Base-by-base conservation (phyloP, 2,329 filamentous ascomycete species). In the Penicillium sp. region DNA sequence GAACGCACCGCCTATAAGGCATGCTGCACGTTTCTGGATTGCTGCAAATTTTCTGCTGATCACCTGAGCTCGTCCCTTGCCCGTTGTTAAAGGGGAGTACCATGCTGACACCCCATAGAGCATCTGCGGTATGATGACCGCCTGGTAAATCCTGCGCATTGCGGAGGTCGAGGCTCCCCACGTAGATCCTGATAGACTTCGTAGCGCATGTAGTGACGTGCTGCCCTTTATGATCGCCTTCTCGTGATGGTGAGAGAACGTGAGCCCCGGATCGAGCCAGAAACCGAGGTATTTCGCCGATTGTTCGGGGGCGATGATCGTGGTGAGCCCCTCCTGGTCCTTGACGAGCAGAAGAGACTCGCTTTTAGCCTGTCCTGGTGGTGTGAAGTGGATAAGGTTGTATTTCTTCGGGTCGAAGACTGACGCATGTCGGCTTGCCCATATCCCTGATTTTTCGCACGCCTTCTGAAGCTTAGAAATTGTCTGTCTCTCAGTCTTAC, bases 251-350 rank as follows among this genome's bases (percentile, higher is more conserved):
- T 23, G 41, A 1, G n/a, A 7, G 6, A 62, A 62, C 0, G 26
- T 49, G 0, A 63, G 56, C 6, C 26, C 7, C 5, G 53, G 48
- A 18, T 63, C 54, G 0, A 61, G 48, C 56, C 27, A 63, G 3
- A 57, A 2, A 3, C 58, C 47, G 0, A 63, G 55, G 23, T 63
- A 61, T 43, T 37, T 49, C 1, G 27, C 27, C 12, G 27, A 3
- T 1, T 29, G 27, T 11, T 29, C 27, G 5, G 3, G 27, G 2
- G 11, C 4, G 4, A 29, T 12, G 3, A 29, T 29, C 5, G 11
- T n/a, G 2, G 11, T 2, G 12, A 31, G 29, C 4, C 29, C 29
- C 1, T 31, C 29, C 6, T 31, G 12, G 6, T 12, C 29, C 15
- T 31, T 5, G 1, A 31, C 12, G 1, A 31, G 12, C 1, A 31